These are phyloP conservation scores for Rhodotorula babjevae DNA, from an alignment of 768 basidiomycete genomes.

Conservation along the genomic window DNA sequence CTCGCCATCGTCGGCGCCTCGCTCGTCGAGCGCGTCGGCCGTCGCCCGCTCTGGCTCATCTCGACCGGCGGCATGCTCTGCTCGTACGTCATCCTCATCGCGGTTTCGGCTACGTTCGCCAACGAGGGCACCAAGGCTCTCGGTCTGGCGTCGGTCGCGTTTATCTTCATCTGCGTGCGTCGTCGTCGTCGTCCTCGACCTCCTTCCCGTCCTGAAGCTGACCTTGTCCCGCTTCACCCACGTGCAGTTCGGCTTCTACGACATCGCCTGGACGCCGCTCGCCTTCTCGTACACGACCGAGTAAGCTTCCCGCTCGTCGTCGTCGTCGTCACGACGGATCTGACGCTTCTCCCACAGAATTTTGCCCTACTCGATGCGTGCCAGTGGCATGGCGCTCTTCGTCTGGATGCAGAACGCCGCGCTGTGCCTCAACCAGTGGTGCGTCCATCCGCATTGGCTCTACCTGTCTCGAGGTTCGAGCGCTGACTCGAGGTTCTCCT, in stretches of 20 bases:
- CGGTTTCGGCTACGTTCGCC: conserved; percentile 39
- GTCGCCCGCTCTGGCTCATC: conserved; percentile 43
- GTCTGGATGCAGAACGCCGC: conserved; percentile 57
- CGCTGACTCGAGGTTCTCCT: no score
- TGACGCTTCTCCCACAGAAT: background rate
- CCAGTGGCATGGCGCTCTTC: conserved; percentile 1
- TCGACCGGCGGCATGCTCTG: conserved; percentile 42
- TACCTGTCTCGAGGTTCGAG: no score
- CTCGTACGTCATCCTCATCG: conserved; percentile 37
- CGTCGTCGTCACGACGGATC: no score
- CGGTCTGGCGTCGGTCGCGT: conserved; percentile 43
- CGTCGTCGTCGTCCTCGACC: background rate
- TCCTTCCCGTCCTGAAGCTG: conserved; percentile 4
- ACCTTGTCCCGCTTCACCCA: background rate
- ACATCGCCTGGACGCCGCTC: conserved; percentile 19
- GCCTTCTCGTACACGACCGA: conserved; percentile 6
- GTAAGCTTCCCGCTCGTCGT: background rate
- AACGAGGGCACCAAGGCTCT: conserved; percentile 34
- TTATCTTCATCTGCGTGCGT: conserved; percentile 43
- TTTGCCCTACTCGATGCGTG: conserved; percentile 20
- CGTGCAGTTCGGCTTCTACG: conserved; percentile 7
- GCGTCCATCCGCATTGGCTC: no score
- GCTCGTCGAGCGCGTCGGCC: conserved; percentile 44
- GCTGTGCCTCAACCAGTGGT: conserved; percentile 62
- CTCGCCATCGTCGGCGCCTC: conserved; percentile 31